Evolutionary conservation across 2,329 filamentous ascomycete species (phyloP).

Genomic region (Pseudocercospora crystallina): DNA sequence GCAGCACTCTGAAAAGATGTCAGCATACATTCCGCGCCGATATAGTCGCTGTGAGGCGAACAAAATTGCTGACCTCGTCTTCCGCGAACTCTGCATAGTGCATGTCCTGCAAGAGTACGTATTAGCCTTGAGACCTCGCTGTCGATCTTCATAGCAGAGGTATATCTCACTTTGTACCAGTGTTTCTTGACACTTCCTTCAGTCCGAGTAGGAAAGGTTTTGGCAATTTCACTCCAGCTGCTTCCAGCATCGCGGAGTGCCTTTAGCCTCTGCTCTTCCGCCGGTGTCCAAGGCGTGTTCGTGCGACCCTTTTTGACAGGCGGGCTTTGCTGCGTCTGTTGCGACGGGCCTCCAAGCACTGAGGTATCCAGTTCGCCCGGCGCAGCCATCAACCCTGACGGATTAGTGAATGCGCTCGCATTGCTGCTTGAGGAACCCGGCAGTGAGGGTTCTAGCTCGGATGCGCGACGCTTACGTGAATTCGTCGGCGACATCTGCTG

Average conservation of each 20-base stretch:
- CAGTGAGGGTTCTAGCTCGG: constrained; percentile 32
- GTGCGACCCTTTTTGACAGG: constrained; percentile 89
- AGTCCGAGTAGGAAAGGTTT: constrained; percentile 91
- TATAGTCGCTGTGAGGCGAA: constrained; percentile 38
- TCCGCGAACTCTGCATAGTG: constrained; percentile 98
- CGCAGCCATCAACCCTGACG: constrained; percentile 28
- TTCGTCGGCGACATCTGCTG: constrained; percentile 34
- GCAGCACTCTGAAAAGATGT: constrained; percentile 63
- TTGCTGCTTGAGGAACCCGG: constrained; percentile 33
- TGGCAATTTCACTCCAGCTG: constrained; percentile 97
- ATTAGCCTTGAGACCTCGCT: not conserved
- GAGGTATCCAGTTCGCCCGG: constrained; percentile 17
- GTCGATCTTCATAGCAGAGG: not conserved
- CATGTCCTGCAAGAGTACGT: constrained; percentile 71
- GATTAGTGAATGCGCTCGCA: constrained; percentile 30
- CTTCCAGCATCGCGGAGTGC: constrained; percentile 89
- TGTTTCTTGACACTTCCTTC: constrained; percentile 99
- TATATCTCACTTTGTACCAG: constrained; percentile 81
- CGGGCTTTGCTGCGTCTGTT: constrained; percentile 40
- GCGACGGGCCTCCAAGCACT: constrained; percentile 30
- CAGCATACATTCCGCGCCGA: constrained; percentile 21
- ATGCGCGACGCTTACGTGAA: constrained; percentile 38
- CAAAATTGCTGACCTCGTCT: constrained; percentile 72
- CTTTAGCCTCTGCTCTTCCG: constrained; percentile 89
- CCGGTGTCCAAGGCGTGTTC: constrained; percentile 98